phyloP scores from a whole-genome alignment of 2,329 filamentous ascomycete genomes.

The Alternaria rosae region DNA sequence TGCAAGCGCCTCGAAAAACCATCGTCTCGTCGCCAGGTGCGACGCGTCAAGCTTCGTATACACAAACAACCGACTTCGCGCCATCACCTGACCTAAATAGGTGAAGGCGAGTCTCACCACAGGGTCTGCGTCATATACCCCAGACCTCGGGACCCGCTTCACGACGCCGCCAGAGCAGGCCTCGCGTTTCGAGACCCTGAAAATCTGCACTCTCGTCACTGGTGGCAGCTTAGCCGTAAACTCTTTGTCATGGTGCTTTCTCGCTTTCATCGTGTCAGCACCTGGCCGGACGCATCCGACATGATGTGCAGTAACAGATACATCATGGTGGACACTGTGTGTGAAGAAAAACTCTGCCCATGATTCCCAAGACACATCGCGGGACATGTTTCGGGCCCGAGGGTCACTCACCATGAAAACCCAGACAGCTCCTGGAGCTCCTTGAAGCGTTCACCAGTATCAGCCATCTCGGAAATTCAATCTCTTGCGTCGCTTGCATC shows the following conservation, averaged over 20 bases:
- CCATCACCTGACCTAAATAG: slow-evolving; percentile 42
- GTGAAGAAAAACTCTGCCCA: slow-evolving; percentile 8
- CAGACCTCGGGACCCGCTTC: slow-evolving; percentile 30
- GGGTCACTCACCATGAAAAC: slow-evolving; percentile 15
- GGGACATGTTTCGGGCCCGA: slow-evolving; percentile 3
- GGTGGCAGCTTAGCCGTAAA: slow-evolving; percentile 27
- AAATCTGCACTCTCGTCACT: slow-evolving; percentile 26
- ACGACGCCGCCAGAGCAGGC: slow-evolving; percentile 35
- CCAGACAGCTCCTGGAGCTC: not conserved
- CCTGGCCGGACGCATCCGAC: slow-evolving; percentile 25
- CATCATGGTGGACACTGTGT: slow-evolving; percentile 6
- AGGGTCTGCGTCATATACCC: slow-evolving; percentile 18
- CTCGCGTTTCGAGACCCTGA: slow-evolving; percentile 43
- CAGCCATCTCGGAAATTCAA: slow-evolving; percentile 1
- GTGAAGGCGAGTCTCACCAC: slow-evolving; percentile 10
- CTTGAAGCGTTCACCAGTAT: slow-evolving; percentile 5
- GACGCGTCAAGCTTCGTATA: slow-evolving; percentile 43
- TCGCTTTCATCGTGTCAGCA: slow-evolving; percentile 7
- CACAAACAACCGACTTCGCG: slow-evolving; percentile 44
- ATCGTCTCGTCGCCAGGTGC: slow-evolving; percentile 40
- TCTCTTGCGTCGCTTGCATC: not conserved
- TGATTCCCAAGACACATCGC: not conserved
- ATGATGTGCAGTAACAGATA: slow-evolving; percentile 7
- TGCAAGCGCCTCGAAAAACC: slow-evolving; percentile 24
- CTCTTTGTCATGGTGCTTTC: slow-evolving; percentile 20